phyloP scores from a whole-genome alignment of 805 yeast genomes.

The Suhomyces sp. region DNA sequence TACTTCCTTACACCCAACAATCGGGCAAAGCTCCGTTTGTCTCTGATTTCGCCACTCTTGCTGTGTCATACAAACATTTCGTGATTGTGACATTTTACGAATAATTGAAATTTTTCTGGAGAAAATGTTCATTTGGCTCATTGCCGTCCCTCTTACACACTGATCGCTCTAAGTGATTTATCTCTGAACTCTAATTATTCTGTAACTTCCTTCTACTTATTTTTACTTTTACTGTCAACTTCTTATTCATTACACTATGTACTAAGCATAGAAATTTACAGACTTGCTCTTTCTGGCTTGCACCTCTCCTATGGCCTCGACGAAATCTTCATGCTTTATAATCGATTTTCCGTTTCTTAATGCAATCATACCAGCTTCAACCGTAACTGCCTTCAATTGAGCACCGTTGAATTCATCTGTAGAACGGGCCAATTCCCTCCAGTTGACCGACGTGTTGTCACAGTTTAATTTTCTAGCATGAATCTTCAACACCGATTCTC shows the following conservation, averaged over 20 bases:
- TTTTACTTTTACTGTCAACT: background rate
- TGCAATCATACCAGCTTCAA: slow-evolving; percentile 99
- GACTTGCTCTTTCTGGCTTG: slow-evolving; percentile 96
- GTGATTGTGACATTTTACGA: background rate
- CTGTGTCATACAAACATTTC: background rate
- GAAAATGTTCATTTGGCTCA: too few species aligned
- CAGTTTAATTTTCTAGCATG: slow-evolving; percentile 97
- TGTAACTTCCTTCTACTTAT: background rate
- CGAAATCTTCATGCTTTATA: slow-evolving; percentile 95
- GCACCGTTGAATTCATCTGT: slow-evolving; percentile 99
- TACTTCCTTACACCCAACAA: background rate
- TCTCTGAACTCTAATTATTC: background rate
- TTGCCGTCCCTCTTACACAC: too few species aligned
- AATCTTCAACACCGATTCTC: slow-evolving; percentile 94
- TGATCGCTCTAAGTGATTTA: too few species aligned
- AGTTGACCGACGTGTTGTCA: slow-evolving; percentile 79
- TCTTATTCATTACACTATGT: background rate
- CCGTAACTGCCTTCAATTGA: slow-evolving; percentile 96
- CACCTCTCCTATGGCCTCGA: slow-evolving; percentile 96
- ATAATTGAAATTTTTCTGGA: too few species aligned
- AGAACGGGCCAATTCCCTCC: slow-evolving; percentile 97
- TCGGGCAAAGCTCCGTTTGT: background rate
- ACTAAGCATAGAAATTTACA: slow-evolving; percentile 90
- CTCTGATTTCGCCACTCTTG: background rate
- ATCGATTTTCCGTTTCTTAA: slow-evolving; percentile 88